These are phyloP conservation scores for Pseudevernia furfuracea DNA, from an alignment of 495 filamentous ascomycete genomes.

Conservation along the genomic window DNA sequence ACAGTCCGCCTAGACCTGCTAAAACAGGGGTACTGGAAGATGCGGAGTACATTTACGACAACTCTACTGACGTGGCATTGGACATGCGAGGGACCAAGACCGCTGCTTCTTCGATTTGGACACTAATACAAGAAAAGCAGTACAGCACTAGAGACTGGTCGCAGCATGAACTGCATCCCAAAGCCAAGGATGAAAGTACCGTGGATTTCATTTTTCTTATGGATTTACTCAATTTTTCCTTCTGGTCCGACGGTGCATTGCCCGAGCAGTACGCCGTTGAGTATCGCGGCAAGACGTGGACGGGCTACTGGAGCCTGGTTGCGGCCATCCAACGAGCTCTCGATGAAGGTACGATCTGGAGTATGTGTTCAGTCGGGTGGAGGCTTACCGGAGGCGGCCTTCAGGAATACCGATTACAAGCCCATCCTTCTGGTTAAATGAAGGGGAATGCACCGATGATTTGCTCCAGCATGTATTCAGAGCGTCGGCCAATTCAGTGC, in stretches of 20 bases:
- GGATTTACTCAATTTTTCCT: constrained; percentile 94
- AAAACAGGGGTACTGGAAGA: constrained; percentile 76
- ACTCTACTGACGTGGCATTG: constrained; percentile 85
- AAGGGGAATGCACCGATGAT: constrained; percentile 67
- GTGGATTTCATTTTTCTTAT: constrained; percentile 92
- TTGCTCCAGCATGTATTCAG: constrained; percentile 72
- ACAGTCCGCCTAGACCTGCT: constrained; percentile 42
- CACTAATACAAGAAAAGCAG: constrained; percentile 69
- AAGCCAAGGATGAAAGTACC: constrained; percentile 63
- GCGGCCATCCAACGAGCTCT: constrained; percentile 78
- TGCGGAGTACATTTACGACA: constrained; percentile 83
- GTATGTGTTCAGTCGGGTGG: not conserved
- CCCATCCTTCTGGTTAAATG: constrained; percentile 78
- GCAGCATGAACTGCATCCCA: constrained; percentile 83
- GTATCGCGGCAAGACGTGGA: constrained; percentile 75
- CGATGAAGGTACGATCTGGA: constrained; percentile 53
- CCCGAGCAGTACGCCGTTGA: constrained; percentile 66
- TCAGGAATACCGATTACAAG: constrained; percentile 72
- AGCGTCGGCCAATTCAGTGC: constrained; percentile 76
- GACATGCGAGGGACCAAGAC: constrained; percentile 69
- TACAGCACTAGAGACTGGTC: constrained; percentile 85
- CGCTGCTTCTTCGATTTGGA: constrained; percentile 70
- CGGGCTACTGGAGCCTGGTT: constrained; percentile 92
- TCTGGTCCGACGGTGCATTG: constrained; percentile 68
- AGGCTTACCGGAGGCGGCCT: constrained; percentile 5